Conservation (phyloP, 2,329 filamentous ascomycete genomes). For the Albophoma yamanashiensis region DNA sequence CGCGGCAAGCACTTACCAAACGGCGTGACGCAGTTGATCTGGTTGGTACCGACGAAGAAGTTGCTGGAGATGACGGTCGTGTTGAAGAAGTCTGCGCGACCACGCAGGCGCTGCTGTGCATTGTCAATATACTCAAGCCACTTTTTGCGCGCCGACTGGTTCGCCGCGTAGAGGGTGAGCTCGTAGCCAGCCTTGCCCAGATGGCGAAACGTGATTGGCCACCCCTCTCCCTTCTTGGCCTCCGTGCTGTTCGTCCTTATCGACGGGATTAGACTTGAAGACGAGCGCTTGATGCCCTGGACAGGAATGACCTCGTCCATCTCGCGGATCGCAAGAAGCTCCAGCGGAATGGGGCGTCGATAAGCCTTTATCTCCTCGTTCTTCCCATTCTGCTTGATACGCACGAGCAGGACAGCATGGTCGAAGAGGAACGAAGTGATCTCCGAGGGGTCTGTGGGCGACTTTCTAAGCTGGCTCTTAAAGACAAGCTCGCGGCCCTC, state of each 20-base stretch:
- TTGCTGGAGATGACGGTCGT: constrained; percentile 48
- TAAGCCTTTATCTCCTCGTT: constrained; percentile 92
- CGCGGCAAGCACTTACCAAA: constrained; percentile 52
- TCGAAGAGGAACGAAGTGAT: constrained; percentile 95
- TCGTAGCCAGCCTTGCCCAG: constrained; percentile 94
- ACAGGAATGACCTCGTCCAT: constrained; percentile 94
- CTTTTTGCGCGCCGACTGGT: constrained; percentile 79
- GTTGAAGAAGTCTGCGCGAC: constrained; percentile 87
- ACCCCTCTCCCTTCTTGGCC: constrained; percentile 61
- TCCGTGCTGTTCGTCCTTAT: constrained; percentile 35
- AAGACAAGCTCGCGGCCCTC: constrained; percentile 88
- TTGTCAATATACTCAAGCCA: constrained; percentile 94
- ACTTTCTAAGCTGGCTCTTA: constrained; percentile 90
- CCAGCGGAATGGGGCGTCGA: constrained; percentile 83
- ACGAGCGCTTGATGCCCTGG: constrained; percentile 73
- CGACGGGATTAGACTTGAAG: constrained; percentile 66
- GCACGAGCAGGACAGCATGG: constrained; percentile 84
- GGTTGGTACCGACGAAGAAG: constrained; percentile 57
- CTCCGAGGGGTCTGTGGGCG: constrained; percentile 75
- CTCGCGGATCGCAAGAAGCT: constrained; percentile 84
- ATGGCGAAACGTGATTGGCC: constrained; percentile 93
- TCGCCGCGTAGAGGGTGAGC: constrained; percentile 76
- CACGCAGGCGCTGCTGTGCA: constrained; percentile 77
- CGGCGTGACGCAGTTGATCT: constrained; percentile 89
- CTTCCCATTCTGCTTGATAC: constrained; percentile 87